Conservation (phyloP, 2,329 filamentous ascomycete genomes). For the Fusarium protoensiforme region DNA sequence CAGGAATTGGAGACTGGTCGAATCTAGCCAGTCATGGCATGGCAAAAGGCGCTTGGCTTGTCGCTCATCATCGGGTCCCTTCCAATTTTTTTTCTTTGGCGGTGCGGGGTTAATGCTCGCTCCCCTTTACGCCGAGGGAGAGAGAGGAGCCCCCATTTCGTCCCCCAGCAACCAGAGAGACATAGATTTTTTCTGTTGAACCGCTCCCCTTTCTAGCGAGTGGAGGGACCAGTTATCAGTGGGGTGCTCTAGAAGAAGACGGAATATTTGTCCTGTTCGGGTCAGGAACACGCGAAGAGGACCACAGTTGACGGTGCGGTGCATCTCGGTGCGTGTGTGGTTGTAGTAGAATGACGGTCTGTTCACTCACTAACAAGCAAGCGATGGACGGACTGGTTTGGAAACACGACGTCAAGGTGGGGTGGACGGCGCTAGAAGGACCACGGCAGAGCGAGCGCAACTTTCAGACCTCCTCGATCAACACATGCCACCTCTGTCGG, state of each 20-base stretch:
- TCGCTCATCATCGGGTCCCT: not conserved
- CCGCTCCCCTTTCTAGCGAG: not conserved
- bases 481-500: not conserved
- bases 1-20: constrained; percentile 26
- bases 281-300: constrained; percentile 2
- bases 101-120: constrained; percentile 43
- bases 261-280: not conserved
- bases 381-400: constrained; percentile 1
- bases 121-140: constrained; percentile 40
- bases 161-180: constrained; percentile 21
- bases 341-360: not conserved
- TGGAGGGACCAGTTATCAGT: not conserved
- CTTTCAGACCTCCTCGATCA: not conserved
- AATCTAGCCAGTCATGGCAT: constrained; percentile 16
- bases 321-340: not conserved
- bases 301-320: constrained; percentile 3
- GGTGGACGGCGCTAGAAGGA: constrained; percentile 1
- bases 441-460: not conserved
- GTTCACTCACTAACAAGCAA: constrained; percentile 1
- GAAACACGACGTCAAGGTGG: constrained; percentile 16
- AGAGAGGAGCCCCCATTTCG: constrained; percentile 6
- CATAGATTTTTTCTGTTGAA: not conserved
- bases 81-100: not conserved
- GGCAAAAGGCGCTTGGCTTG: constrained; percentile 1
- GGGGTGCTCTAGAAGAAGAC: not conserved